These are phyloP conservation scores for Paecilomyces niveus DNA, from an alignment of 2,329 filamentous ascomycete species.

Conservation along the genomic window DNA sequence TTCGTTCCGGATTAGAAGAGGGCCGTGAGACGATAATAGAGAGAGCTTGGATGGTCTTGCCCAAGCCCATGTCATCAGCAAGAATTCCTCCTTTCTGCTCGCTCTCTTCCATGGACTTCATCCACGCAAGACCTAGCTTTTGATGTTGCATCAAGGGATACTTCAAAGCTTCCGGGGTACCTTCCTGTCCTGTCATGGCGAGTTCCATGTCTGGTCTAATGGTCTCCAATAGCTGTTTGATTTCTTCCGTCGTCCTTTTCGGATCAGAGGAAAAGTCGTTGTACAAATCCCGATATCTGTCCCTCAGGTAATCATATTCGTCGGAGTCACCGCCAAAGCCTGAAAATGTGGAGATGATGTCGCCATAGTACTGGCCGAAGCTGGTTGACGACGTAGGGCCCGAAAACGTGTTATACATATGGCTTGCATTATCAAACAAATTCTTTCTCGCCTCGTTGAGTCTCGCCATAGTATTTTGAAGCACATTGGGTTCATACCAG, in stretches of 20 bases:
- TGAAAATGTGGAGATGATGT: neutral
- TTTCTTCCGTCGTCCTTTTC: constrained; percentile 54
- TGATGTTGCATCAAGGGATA: constrained; percentile 74
- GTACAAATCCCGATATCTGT: constrained; percentile 8
- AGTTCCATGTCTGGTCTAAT: constrained; percentile 66
- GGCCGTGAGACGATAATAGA: constrained; percentile 65
- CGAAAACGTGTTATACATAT: constrained; percentile 1
- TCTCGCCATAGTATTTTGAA: constrained; percentile 14
- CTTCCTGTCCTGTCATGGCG: constrained; percentile 54
- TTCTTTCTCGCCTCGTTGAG: constrained; percentile 9
- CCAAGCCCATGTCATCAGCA: constrained; percentile 76
- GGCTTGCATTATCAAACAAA: constrained; percentile 7
- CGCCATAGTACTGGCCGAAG: neutral
- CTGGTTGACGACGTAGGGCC: constrained; percentile 1
- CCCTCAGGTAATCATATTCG: neutral
- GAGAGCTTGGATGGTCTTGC: constrained; percentile 77
- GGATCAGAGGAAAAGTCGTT: constrained; percentile 34
- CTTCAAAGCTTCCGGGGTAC: constrained; percentile 62
- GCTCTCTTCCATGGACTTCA: constrained; percentile 66
- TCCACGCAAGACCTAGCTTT: constrained; percentile 68
- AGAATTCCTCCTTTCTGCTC: constrained; percentile 68
- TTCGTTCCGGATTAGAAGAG: constrained; percentile 49
- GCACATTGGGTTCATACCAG: constrained; percentile 9
- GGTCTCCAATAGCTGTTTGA: constrained; percentile 63
- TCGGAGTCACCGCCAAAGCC: neutral